A percentile compares a stretch with the other conserved stretches of the same genome.
Evolutionary conservation across 2,329 filamentous ascomycete genomes (phyloP).

Genomic region (Aspergillus puulaauensis): DNA sequence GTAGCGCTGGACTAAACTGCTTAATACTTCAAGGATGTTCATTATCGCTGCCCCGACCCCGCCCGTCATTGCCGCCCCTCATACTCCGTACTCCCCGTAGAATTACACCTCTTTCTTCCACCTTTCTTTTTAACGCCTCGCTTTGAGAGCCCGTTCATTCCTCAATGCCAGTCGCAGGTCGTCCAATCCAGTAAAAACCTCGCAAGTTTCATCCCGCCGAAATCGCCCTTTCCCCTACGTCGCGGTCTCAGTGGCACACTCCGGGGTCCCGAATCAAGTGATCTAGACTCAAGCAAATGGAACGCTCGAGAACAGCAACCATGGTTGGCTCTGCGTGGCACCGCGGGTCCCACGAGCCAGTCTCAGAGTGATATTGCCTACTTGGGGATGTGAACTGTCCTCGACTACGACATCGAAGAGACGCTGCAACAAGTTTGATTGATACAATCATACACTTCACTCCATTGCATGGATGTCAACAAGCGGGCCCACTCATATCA

Average conservation of each 20-base stretch:
- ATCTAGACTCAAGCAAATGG: background rate
- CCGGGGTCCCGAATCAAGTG: background rate
- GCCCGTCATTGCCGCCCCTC: background rate
- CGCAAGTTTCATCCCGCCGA: too few species aligned
- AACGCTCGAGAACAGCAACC: background rate
- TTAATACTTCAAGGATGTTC: background rate
- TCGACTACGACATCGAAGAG: background rate
- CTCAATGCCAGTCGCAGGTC: too few species aligned
- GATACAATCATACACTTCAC: background rate
- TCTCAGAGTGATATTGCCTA: background rate
- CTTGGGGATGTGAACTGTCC: background rate
- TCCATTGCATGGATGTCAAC: background rate
- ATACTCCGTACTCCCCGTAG: too few species aligned
- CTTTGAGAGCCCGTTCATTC: too few species aligned
- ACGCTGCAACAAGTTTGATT: background rate
- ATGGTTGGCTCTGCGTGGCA: background rate
- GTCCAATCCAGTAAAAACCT: too few species aligned
- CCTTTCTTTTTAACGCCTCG: background rate
- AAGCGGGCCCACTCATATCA: background rate
- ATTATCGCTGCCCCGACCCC: background rate
- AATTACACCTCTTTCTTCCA: too few species aligned
- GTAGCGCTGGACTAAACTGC: too few species aligned
- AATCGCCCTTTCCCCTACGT: too few species aligned
- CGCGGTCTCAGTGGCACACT: background rate
- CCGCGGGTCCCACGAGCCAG: too few species aligned